phyloP scores from a whole-genome alignment of 2,329 filamentous ascomycete genomes.

The Ophiosphaerella herpotricha region DNA sequence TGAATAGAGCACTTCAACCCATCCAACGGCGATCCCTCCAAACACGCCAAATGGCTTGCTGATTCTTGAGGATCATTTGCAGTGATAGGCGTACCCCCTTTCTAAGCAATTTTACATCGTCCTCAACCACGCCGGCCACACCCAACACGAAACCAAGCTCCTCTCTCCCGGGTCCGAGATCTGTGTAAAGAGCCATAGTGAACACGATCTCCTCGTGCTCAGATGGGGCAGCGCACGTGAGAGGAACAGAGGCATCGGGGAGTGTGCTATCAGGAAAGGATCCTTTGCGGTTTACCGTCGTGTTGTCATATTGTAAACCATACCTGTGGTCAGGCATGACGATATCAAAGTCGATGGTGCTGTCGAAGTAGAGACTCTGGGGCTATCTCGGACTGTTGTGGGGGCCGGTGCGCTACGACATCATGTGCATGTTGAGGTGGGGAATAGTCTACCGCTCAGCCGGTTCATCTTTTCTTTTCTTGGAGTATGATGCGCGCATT shows the following conservation, averaged over 20 bases:
- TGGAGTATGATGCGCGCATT: neutral
- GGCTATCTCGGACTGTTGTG: slow-evolving; percentile 28
- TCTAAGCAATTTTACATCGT: neutral
- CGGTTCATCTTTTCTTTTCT: neutral
- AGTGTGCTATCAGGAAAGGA: slow-evolving; percentile 19
- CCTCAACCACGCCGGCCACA: neutral
- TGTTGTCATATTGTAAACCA: neutral
- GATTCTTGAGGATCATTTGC: slow-evolving; percentile 17
- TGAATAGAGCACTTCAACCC: slow-evolving; percentile 19
- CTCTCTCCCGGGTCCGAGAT: neutral
- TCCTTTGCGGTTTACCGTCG: slow-evolving; percentile 11
- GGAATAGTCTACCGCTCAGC: slow-evolving; percentile 26
- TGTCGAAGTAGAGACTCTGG: slow-evolving; percentile 17
- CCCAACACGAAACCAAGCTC: slow-evolving; percentile 16
- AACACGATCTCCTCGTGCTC: slow-evolving; percentile 2
- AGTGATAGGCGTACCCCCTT: slow-evolving; percentile 12
- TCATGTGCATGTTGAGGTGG: slow-evolving; percentile 32
- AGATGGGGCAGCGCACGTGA: neutral
- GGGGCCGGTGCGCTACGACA: slow-evolving; percentile 27
- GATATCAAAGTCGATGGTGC: slow-evolving; percentile 29
- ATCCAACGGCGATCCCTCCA: slow-evolving; percentile 17
- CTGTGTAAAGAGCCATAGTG: slow-evolving; percentile 2
- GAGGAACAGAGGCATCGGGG: neutral
- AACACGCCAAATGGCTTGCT: slow-evolving; percentile 20
- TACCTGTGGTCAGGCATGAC: slow-evolving; percentile 8